A percentile compares a stretch with the other conserved stretches of the same genome.
Conservation (phyloP, 2,329 filamentous ascomycete species). For the Colletotrichum sp. region DNA sequence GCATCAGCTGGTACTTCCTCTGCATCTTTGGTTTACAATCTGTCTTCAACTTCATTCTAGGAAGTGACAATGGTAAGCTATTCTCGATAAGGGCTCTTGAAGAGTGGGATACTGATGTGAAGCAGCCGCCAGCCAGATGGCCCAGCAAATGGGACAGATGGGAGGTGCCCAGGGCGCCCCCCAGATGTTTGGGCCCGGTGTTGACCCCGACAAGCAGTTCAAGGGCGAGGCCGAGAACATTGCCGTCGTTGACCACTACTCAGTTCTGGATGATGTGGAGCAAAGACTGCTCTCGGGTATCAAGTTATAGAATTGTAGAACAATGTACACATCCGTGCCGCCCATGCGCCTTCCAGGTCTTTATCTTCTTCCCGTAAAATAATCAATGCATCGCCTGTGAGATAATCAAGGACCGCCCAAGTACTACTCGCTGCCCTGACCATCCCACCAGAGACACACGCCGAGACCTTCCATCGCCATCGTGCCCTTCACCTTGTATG, state of each 20-base stretch:
- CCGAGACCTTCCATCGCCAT: constrained; percentile 70
- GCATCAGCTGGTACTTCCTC: constrained; percentile 98
- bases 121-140: constrained; percentile 86
- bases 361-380: background rate
- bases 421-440: constrained; percentile 12
- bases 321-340: background rate
- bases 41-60: constrained; percentile 95
- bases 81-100: background rate
- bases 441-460: constrained; percentile 69
- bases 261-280: constrained; percentile 87
- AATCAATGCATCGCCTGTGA: background rate
- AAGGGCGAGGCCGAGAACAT: constrained; percentile 92
- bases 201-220: constrained; percentile 96
- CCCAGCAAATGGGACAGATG: constrained; percentile 87
- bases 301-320: constrained; percentile 36
- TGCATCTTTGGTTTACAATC: constrained; percentile 96
- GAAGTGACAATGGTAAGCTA: constrained; percentile 88
- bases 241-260: constrained; percentile 92
- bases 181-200: constrained; percentile 88
- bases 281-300: constrained; percentile 73
- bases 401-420: background rate
- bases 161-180: constrained; percentile 61
- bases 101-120: constrained; percentile 29
- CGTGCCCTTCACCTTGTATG: constrained; percentile 72
- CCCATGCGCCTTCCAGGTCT: background rate